phyloP scores from a whole-genome alignment of 768 basidiomycete genomes.

The Mycena rosella region DNA sequence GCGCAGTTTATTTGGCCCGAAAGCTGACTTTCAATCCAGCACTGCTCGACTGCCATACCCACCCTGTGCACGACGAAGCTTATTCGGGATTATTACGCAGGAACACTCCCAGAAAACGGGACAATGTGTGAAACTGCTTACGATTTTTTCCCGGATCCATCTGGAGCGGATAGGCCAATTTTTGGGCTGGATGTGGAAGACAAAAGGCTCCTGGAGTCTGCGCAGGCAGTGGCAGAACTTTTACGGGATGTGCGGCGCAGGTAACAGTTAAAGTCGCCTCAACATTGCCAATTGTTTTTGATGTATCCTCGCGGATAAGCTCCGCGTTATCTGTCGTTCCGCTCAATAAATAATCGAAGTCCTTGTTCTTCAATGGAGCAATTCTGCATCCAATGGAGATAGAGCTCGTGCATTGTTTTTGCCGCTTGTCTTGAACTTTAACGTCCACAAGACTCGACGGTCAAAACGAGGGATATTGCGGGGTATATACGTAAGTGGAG shows the following conservation, averaged over 20 bases:
- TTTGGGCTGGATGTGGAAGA: slow-evolving; percentile 16
- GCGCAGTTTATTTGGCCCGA: neutral
- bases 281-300: too few relatives aligned
- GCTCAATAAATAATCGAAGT: neutral
- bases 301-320: too few relatives aligned
- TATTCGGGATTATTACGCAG: slow-evolving; percentile 30
- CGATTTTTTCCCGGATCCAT: slow-evolving; percentile 26
- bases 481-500: neutral
- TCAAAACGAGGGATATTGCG: slow-evolving; percentile 18
- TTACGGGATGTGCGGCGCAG: slow-evolving; percentile 17
- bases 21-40: slow-evolving; percentile 10
- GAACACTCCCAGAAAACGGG: slow-evolving; percentile 30
- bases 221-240: slow-evolving; percentile 15
- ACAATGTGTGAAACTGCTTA: slow-evolving; percentile 29
- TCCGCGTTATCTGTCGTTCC: neutral
- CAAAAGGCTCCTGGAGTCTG: slow-evolving; percentile 16
- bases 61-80: slow-evolving; percentile 32
- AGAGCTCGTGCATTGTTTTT: slow-evolving; percentile 1
- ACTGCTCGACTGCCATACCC: slow-evolving; percentile 28
- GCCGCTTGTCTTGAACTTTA: neutral
- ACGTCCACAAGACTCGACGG: slow-evolving; percentile 6
- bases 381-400: too few relatives aligned
- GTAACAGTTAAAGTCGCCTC: too few relatives aligned
- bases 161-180: neutral
- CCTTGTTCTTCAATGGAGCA: neutral